Conservation (phyloP, 1,284 basidiomycete species). For the Naganishia albida region DNA sequence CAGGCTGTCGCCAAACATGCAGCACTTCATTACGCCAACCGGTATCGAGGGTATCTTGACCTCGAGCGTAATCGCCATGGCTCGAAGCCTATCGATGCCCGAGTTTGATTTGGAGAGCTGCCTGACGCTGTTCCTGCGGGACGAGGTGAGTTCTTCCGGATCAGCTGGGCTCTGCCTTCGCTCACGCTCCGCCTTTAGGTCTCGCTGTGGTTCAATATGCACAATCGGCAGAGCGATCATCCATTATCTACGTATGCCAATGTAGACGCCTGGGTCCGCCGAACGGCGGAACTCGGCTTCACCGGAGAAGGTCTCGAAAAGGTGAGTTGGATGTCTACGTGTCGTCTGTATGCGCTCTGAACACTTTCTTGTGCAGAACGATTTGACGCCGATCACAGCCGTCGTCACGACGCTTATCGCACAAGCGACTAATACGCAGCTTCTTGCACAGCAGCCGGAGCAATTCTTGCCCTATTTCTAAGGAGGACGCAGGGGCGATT, state of each 20-base stretch:
- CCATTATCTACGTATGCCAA: conserved; percentile 71
- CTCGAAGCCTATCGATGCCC: conserved; percentile 83
- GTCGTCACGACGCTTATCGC: conserved; percentile 82
- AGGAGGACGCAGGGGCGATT: not conserved
- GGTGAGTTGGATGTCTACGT: conserved; percentile 58
- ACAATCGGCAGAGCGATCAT: conserved; percentile 62
- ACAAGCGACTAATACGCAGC: conserved; percentile 58
- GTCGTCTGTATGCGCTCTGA: conserved; percentile 10
- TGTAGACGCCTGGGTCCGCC: conserved; percentile 71
- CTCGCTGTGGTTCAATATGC: conserved; percentile 52
- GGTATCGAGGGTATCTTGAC: conserved; percentile 89
- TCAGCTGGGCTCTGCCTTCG: not conserved
- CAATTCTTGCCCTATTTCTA: conserved; percentile 82
- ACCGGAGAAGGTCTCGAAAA: conserved; percentile 69
- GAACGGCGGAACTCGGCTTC: conserved; percentile 49
- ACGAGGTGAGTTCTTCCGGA: conserved; percentile 81
- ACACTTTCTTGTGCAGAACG: conserved; percentile 26
- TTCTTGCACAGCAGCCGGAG: conserved; percentile 66
- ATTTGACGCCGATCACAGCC: conserved; percentile 66
- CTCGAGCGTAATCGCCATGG: conserved; percentile 86
- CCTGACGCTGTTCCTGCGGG: conserved; percentile 70
- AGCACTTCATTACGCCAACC: conserved; percentile 85
- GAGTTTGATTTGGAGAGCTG: conserved; percentile 65
- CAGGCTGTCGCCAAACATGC: conserved; percentile 95
- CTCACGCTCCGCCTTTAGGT: conserved; percentile 35